Base-by-base conservation (phyloP, 192 early-diverging fungal genomes). In the Bifiguratus adelaidae region DNA sequence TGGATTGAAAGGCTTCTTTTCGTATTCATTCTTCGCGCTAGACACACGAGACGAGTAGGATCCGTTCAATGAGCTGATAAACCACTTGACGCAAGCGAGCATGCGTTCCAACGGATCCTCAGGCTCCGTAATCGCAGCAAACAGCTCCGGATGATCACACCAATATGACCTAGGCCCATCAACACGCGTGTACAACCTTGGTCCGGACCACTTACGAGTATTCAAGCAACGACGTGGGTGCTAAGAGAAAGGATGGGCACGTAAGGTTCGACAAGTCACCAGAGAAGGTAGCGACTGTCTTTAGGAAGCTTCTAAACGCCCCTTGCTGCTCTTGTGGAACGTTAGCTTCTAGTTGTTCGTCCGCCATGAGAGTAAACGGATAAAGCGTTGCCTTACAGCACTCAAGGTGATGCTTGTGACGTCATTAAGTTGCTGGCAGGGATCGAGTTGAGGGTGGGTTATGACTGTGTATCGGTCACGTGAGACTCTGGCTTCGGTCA, bases 211-310 rank as follows among this genome's bases (percentile, higher is more conserved):
- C 59, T 52, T 63, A 69, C 78, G 69, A 78, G 63, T 89, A 89
- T 50, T 89, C 87, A 24, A 89, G 72, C 30, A 87, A 60, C 49
- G 85, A 87, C 41, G 77, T 76, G 44, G 83, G 82, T 38, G 77
- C 80, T 28, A 89, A 63, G 6, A 89, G 52, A 50, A 87, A 89
- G 30, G 82, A 78, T 36, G 87, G 87, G 56, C 83, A 85, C 2
- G 87, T 87, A 37, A 89, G 63, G 40, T 73, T 74, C 7, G 82
- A 86, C 21, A 89, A 68, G 47, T 89, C 87, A 33, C 87, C 87
- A 12, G 87, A 86, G 47, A 85, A 85, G 24, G 82, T 78, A 24
- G 82, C 75, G 18, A 89, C 55, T 15, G 77, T 79, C 52, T 77
- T 75, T 28, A 85, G 37, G 40, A 88, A 85, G 1, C 71, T 71